Percentiles rank a stretch among this genome's conserved stretches.
phyloP scores from a whole-genome alignment of 331 rosid genomes.

The Rosa hybrid region DNA sequence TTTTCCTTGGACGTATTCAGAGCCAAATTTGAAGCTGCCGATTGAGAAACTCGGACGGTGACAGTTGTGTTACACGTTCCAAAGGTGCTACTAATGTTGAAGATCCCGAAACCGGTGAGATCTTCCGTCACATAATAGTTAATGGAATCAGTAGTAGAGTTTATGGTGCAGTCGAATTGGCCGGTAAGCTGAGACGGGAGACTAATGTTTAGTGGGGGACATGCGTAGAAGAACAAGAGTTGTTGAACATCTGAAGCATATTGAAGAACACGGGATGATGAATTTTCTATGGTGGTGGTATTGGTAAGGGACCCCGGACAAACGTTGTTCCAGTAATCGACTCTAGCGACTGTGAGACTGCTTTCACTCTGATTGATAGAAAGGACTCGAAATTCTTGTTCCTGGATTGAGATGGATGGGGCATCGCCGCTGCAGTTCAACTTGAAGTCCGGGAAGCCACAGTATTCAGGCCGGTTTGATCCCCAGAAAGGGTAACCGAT shows the following conservation, averaged over 20 bases:
- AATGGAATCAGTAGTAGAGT: not conserved
- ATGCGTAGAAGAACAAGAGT: slow-evolving; percentile 29
- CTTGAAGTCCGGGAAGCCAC: no score
- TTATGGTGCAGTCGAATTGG: slow-evolving; percentile 30
- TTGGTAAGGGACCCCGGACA: no score
- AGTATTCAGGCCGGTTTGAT: no score
- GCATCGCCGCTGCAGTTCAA: no score
- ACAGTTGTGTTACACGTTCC: slow-evolving; percentile 2
- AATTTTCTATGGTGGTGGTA: not conserved
- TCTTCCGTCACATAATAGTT: slow-evolving; percentile 23
- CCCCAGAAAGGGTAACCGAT: no score
- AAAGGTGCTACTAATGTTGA: not conserved
- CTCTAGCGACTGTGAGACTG: no score
- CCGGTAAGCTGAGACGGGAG: not conserved
- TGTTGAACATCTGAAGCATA: slow-evolving; percentile 15
- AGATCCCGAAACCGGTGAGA: not conserved
- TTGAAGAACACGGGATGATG: not conserved
- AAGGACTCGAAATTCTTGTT: no score
- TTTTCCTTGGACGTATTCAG: not conserved
- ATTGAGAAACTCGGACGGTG: slow-evolving; percentile 11
- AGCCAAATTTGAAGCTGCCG: not conserved
- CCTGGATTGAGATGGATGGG: no score
- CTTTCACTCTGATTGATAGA: no score
- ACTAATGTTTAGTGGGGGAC: not conserved
- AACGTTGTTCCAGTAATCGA: no score